Evolutionary conservation across 2,329 filamentous ascomycete species (phyloP).

Genomic region (Ophiostoma angusticollis): DNA sequence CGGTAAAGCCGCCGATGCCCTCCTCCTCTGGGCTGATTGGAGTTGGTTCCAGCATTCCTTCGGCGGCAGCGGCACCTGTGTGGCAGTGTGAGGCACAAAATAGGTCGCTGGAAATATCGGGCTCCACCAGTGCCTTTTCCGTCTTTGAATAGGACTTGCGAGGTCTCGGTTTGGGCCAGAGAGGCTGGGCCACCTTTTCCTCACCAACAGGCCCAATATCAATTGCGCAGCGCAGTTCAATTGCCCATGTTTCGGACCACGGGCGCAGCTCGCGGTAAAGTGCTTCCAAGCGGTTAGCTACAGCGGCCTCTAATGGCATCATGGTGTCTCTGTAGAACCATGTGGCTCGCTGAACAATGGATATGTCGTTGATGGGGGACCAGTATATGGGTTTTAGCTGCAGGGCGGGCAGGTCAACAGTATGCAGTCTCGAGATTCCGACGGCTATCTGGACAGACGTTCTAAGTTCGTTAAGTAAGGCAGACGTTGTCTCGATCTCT

Average conservation of each 20-base stretch:
- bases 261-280: conserved; percentile 77
- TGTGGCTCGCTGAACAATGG: conserved; percentile 69
- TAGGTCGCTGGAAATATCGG: conserved; percentile 37
- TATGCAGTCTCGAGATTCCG: conserved; percentile 77
- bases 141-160: conserved; percentile 22
- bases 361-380: conserved; percentile 84
- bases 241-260: conserved; percentile 85
- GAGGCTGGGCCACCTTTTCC: conserved; percentile 71
- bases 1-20: background rate
- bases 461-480: background rate
- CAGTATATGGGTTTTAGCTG: conserved; percentile 97
- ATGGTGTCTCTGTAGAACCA: conserved; percentile 98
- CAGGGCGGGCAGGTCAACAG: conserved; percentile 69
- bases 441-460: conserved; percentile 55
- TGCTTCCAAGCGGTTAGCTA: conserved; percentile 87
- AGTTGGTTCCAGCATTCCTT: conserved; percentile 36
- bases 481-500: background rate
- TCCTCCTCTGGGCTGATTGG: conserved; percentile 13
- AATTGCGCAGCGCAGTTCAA: conserved; percentile 80
- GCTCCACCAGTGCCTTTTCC: conserved; percentile 21
- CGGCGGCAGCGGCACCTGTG: conserved; percentile 43
- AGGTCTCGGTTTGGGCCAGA: conserved; percentile 56
- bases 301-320: conserved; percentile 70
- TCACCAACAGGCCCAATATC: conserved; percentile 84
- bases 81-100: conserved; percentile 50